A percentile compares a stretch with the other conserved stretches of the same genome.
Evolutionary conservation across 1,284 basidiomycete genomes (phyloP).

Genomic region (Volvariella volvacea): DNA sequence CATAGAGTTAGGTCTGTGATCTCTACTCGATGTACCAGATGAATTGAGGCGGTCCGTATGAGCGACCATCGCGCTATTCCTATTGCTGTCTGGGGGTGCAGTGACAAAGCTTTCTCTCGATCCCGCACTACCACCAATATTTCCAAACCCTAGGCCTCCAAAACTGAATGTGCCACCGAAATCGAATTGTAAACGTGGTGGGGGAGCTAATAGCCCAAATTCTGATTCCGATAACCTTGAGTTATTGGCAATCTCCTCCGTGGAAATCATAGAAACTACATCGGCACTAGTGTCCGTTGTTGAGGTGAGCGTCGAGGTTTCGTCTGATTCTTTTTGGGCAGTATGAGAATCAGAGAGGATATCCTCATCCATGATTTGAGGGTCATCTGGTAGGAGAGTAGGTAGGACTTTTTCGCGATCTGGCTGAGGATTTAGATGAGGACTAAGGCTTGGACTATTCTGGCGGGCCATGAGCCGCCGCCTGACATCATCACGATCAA

Average conservation of each 20-base stretch:
- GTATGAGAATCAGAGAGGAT: too few relatives aligned
- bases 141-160: constrained; percentile 22
- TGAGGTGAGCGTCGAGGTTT: not conserved
- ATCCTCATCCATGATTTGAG: too few relatives aligned
- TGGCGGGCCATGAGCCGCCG: constrained; percentile 36
- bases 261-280: too few relatives aligned
- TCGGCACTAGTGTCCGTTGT: not conserved
- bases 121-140: constrained; percentile 11
- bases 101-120: not conserved
- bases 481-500: constrained; percentile 48
- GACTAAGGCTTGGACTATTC: constrained; percentile 25
- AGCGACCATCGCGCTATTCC: too few relatives aligned
- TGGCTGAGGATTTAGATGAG: constrained; percentile 7
- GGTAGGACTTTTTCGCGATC: constrained; percentile 11
- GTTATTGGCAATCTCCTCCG: constrained; percentile 40
- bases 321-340: too few relatives aligned
- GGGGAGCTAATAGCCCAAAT: constrained; percentile 25
- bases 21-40: not conserved
- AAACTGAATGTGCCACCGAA: constrained; percentile 41
- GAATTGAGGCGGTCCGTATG: too few relatives aligned
- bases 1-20: constrained; percentile 15
- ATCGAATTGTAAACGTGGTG: constrained; percentile 30
- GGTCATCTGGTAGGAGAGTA: too few relatives aligned
- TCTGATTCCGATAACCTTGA: not conserved
- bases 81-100: constrained; percentile 4